phyloP scores from a whole-genome alignment of 805 yeast genomes.

The Kockiozyma suomiensis region DNA sequence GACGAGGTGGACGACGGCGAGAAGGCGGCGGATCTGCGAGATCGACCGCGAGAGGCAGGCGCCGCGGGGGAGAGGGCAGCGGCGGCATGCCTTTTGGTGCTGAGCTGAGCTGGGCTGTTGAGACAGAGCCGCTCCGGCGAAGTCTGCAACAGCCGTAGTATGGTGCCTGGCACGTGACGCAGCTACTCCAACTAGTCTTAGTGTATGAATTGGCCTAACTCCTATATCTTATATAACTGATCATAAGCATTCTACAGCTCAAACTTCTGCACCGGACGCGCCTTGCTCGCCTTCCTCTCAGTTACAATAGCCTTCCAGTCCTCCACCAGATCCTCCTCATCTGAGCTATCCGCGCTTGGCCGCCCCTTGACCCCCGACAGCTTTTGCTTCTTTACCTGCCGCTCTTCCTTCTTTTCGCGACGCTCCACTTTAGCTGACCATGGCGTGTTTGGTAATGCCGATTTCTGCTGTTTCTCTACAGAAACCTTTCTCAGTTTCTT shows the following conservation, averaged over 20 bases:
- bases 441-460: conserved; percentile 54
- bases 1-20: conserved; percentile 12
- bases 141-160: conserved; percentile 1
- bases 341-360: conserved; percentile 45
- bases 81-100: conserved; percentile 11
- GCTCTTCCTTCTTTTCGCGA: conserved; percentile 61
- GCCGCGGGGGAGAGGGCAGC: conserved; percentile 18
- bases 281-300: conserved; percentile 56
- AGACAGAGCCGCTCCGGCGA: neutral
- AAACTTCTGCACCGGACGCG: neutral
- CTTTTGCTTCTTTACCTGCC: conserved; percentile 67
- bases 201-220: neutral
- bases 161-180: conserved; percentile 6
- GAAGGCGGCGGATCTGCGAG: conserved; percentile 9
- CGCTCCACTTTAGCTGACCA: conserved; percentile 76
- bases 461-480: conserved; percentile 41
- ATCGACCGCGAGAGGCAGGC: neutral
- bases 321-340: conserved; percentile 43
- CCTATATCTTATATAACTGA: neutral
- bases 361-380: conserved; percentile 50
- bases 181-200: neutral
- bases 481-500: conserved; percentile 41
- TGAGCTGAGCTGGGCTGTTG: neutral
- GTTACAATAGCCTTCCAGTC: conserved; percentile 90
- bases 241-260: neutral